Evolutionary conservation across 2,329 filamentous ascomycete species (phyloP).

Genomic region (Fusarium xylarioides): DNA sequence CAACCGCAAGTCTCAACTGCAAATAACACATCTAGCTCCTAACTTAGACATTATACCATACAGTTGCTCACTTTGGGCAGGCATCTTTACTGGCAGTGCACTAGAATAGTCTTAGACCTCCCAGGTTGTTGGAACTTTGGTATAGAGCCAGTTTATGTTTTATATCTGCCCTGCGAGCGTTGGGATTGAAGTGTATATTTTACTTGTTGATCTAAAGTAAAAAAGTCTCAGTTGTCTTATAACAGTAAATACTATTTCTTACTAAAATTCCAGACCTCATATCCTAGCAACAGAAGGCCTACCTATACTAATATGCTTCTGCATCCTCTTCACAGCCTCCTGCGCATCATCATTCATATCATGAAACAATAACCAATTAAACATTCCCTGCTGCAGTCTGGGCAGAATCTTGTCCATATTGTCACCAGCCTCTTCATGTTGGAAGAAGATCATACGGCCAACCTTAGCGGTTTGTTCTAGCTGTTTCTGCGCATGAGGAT

Average conservation of each 20-base stretch:
- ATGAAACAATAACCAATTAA: neutral
- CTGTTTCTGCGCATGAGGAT: neutral
- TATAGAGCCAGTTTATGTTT: too few relatives aligned
- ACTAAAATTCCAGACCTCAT: neutral
- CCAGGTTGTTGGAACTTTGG: neutral
- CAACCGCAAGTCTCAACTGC: too few relatives aligned
- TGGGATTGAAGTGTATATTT: fast-evolving
- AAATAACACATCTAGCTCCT: too few relatives aligned
- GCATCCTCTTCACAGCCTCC: neutral
- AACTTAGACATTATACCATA: too few relatives aligned
- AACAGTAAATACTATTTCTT: neutral
- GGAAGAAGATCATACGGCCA: neutral
- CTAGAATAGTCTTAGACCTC: neutral
- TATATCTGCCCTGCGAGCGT: fast-evolving
- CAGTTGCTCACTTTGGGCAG: neutral
- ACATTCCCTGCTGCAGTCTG: neutral
- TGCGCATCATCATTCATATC: neutral
- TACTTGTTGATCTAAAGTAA: fast-evolving
- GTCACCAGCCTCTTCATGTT: neutral
- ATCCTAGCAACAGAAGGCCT: neutral
- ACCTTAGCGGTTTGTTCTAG: neutral
- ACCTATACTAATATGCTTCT: neutral
- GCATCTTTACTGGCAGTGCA: neutral
- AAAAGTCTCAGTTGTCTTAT: fast-evolving
- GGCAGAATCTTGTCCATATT: neutral